Percentiles rank a stretch among this genome's conserved stretches.
phyloP scores from a whole-genome alignment of 805 yeast species.

The Blastobotrys chiropterorum region DNA sequence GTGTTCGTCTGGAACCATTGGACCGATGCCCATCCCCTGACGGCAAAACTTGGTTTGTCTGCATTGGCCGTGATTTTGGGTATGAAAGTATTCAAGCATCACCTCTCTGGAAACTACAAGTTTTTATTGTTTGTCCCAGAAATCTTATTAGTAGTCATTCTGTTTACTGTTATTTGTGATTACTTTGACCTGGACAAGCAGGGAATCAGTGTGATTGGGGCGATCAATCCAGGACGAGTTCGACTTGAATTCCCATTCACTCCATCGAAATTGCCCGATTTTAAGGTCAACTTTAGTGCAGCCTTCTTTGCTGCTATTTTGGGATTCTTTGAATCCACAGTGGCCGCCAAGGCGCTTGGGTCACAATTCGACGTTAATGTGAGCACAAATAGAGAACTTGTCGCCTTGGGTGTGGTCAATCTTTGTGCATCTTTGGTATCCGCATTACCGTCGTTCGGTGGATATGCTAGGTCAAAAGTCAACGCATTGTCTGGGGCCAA shows the following conservation, averaged over 20 bases:
- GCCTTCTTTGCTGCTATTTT: conserved; percentile 74
- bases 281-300: conserved; percentile 55
- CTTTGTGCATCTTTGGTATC: conserved; percentile 48
- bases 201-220: conserved; percentile 69
- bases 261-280: conserved; percentile 38
- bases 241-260: conserved; percentile 56
- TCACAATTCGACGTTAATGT: conserved; percentile 54
- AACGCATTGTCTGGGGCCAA: conserved; percentile 84
- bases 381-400: conserved; percentile 83
- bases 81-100: conserved; percentile 38
- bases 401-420: conserved; percentile 80
- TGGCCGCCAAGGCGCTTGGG: conserved; percentile 84
- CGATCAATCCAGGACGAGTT: conserved; percentile 46
- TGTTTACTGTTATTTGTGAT: conserved; percentile 50
- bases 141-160: conserved; percentile 65
- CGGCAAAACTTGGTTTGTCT: conserved; percentile 51
- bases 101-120: conserved; percentile 29
- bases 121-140: conserved; percentile 72
- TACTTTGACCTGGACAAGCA: conserved; percentile 27
- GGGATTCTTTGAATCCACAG: conserved; percentile 90
- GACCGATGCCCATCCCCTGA: conserved; percentile 46
- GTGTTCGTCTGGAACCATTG: conserved; percentile 48
- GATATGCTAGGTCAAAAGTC: conserved; percentile 88
- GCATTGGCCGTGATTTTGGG: conserved; percentile 44
- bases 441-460: conserved; percentile 89